Percentiles rank a stretch among this genome's conserved stretches.
Conservation (phyloP, 1,284 basidiomycete species). For the Moesziomyces parantarcticus region DNA sequence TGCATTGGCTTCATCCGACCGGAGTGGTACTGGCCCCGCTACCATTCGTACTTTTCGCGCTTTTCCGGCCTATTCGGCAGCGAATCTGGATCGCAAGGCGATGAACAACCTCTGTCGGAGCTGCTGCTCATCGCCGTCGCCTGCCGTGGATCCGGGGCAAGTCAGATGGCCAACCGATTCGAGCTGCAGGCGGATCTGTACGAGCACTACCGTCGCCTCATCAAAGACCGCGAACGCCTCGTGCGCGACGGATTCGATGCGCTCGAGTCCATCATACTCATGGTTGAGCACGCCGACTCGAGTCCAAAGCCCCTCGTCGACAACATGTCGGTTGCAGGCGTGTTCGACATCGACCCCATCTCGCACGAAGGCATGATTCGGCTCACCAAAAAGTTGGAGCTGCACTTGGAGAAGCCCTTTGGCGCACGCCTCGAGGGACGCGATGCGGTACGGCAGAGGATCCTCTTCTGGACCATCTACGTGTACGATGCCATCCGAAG, state of each 20-base stretch:
- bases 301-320: constrained; percentile 16
- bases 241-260: constrained; percentile 30
- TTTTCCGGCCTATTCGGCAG: constrained; percentile 14
- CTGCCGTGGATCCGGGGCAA: constrained; percentile 23
- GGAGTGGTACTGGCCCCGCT: constrained; percentile 41
- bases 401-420: constrained; percentile 30
- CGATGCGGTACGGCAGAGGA: constrained; percentile 21
- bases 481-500: constrained; percentile 44
- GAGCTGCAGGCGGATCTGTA: constrained; percentile 27
- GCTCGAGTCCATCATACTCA: constrained; percentile 30
- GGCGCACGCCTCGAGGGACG: constrained; percentile 28
- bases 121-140: constrained; percentile 34
- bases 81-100: not conserved
- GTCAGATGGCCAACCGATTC: constrained; percentile 28
- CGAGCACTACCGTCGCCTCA: constrained; percentile 27
- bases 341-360: constrained; percentile 26
- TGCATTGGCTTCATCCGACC: constrained; percentile 41
- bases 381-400: constrained; percentile 37
- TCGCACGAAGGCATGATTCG: constrained; percentile 32
- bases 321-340: constrained; percentile 30
- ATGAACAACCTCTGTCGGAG: constrained; percentile 29
- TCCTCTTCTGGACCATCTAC: constrained; percentile 41
- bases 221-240: constrained; percentile 35
- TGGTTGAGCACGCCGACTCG: constrained; percentile 22
- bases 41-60: constrained; percentile 28